Evolutionary conservation across 306 rosid species (phyloP).

Genomic region (Sechiopsis laciniata): DNA sequence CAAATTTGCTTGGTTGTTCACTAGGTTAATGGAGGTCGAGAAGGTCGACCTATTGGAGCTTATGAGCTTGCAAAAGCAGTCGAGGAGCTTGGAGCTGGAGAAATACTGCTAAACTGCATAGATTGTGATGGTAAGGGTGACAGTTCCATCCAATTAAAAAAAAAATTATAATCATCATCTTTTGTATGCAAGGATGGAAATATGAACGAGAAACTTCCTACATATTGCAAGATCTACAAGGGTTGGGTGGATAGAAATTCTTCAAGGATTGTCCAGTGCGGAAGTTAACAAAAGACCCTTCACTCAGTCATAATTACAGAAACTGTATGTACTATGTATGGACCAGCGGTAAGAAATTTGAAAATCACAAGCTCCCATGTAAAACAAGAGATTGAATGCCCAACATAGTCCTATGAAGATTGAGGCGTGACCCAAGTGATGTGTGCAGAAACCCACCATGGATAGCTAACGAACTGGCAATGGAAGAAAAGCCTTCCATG

Average conservation of each 20-base stretch:
- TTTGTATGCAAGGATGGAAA: background rate
- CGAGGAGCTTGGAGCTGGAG: constrained; percentile 97
- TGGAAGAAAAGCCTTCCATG: background rate
- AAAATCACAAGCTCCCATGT: constrained; percentile 9
- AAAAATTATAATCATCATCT: background rate
- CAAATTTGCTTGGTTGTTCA: constrained; percentile 22
- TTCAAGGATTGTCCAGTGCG: background rate
- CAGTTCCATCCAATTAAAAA: background rate
- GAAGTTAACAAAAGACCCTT: background rate
- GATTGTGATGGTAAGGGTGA: constrained; percentile 77
- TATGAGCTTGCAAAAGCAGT: constrained; percentile 93
- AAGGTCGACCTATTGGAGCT: constrained; percentile 92
- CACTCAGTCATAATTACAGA: background rate
- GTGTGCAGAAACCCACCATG: background rate
- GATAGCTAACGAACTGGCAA: background rate
- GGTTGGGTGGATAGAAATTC: constrained; percentile 2
- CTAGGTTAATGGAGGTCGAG: constrained; percentile 85
- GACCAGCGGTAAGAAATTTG: background rate
- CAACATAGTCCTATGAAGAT: background rate
- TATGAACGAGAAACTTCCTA: background rate
- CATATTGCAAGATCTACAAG: background rate
- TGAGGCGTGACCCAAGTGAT: background rate
- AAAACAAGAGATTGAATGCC: too few species aligned
- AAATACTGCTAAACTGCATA: constrained; percentile 89
- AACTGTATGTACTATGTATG: background rate